A percentile compares a stretch with the other conserved stretches of the same genome.
These are phyloP conservation scores for Pluteus cervinus DNA, from an alignment of 768 basidiomycete genomes.

Conservation along the genomic window DNA sequence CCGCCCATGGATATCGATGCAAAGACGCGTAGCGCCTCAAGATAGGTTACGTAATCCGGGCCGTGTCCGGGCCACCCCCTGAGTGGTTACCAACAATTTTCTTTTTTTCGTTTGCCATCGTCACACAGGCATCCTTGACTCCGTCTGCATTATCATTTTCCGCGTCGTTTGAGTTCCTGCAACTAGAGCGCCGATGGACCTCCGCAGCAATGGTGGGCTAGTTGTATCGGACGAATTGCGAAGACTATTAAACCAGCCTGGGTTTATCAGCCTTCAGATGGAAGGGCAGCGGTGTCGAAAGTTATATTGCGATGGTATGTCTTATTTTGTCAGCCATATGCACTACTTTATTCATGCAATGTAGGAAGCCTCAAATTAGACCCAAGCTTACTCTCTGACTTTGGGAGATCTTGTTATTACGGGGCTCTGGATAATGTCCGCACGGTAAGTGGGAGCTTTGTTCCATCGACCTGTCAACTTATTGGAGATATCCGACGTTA, in stretches of 20 bases:
- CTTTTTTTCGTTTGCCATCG: too few relatives aligned
- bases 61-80: too few relatives aligned
- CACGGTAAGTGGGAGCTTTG: not conserved
- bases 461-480: not conserved
- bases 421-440: not conserved
- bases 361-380: slow-evolving; percentile 20
- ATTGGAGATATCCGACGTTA: slow-evolving; percentile 15
- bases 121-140: too few relatives aligned
- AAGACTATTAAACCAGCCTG: slow-evolving; percentile 20
- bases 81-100: too few relatives aligned
- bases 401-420: slow-evolving; percentile 17
- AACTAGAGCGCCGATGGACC: too few relatives aligned
- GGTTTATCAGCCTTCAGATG: slow-evolving; percentile 15
- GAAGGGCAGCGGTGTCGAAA: slow-evolving; percentile 22
- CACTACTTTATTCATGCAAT: not conserved
- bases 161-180: too few relatives aligned
- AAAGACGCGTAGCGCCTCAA: too few relatives aligned
- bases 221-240: slow-evolving; percentile 21
- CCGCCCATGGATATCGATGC: too few relatives aligned
- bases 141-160: too few relatives aligned
- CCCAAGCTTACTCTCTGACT: slow-evolving; percentile 14
- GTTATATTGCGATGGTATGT: slow-evolving; percentile 21
- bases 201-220: slow-evolving; percentile 18
- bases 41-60: too few relatives aligned
- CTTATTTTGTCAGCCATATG: not conserved